These are phyloP conservation scores for Trichomonascus vanleenenianus DNA, from an alignment of 805 yeast genomes.

Conservation along the genomic window DNA sequence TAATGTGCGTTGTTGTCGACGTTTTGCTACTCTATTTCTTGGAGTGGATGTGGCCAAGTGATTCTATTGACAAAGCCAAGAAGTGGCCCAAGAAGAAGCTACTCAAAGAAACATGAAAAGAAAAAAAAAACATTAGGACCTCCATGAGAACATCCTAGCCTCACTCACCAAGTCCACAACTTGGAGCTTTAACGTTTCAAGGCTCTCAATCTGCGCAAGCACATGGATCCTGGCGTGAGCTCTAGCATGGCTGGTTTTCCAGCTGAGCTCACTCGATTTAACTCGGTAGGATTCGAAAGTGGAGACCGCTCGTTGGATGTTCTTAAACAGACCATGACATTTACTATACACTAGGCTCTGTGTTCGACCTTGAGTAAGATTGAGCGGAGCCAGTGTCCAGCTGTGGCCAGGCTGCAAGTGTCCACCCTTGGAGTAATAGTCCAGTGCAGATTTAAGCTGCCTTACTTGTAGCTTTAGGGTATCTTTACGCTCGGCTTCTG, in stretches of 20 bases:
- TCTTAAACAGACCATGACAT: constrained; percentile 4
- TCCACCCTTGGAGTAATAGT: too few relatives aligned
- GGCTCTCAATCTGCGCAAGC: constrained; percentile 2
- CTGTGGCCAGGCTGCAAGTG: too few relatives aligned
- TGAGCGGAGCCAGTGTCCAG: neutral
- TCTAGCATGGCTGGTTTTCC: too few relatives aligned
- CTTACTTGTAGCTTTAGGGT: neutral
- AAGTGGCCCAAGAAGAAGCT: constrained; percentile 54
- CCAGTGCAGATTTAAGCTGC: neutral
- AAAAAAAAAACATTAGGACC: neutral
- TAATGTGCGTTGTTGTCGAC: constrained; percentile 76
- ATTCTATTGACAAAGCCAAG: constrained; percentile 59
- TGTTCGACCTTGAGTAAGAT: neutral
- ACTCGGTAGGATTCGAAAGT: constrained; percentile 1
- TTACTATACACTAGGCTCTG: neutral
- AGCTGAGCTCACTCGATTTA: too few relatives aligned
- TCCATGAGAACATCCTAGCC: neutral
- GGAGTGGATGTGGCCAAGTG: constrained; percentile 64
- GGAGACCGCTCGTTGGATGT: constrained; percentile 1
- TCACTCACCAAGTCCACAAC: neutral
- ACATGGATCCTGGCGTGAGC: neutral
- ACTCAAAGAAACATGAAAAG: neutral
- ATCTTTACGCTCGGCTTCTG: constrained; percentile 1
- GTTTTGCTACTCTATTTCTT: constrained; percentile 52
- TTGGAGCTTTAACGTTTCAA: constrained; percentile 2